Conservation (phyloP, 2,329 filamentous ascomycete genomes). For the Diplodia scrobiculata region DNA sequence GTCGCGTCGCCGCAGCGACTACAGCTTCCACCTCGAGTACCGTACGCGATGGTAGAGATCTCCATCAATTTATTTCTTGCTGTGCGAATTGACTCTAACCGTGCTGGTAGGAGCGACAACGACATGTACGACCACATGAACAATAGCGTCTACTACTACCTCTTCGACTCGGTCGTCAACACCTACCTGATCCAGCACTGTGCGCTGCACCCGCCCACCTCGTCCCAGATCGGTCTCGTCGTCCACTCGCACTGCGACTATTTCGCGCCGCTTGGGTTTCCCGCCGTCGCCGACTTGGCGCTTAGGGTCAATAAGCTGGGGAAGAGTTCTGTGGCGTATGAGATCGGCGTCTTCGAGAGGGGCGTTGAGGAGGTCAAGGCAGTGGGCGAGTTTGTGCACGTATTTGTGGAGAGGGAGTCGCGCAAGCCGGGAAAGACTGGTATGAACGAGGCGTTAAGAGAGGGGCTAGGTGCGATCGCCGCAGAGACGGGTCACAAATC, state of each 20-base stretch:
- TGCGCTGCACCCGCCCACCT: constrained; percentile 68
- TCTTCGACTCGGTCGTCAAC: constrained; percentile 91
- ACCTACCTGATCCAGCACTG: constrained; percentile 81
- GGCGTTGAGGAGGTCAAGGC: constrained; percentile 74
- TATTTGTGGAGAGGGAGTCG: constrained; percentile 77
- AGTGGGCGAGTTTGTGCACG: constrained; percentile 83
- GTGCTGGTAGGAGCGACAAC: constrained; percentile 73
- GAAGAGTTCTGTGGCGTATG: constrained; percentile 84
- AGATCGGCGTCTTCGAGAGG: constrained; percentile 80
- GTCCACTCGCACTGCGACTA: constrained; percentile 86
- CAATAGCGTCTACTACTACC: constrained; percentile 81
- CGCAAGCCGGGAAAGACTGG: constrained; percentile 67
- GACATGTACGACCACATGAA: constrained; percentile 96
- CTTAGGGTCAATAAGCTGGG: constrained; percentile 82
- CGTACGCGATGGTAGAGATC: constrained; percentile 76
- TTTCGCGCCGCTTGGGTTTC: constrained; percentile 78
- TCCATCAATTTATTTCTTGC: background rate
- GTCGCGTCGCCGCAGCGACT: constrained; percentile 68
- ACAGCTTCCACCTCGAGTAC: constrained; percentile 77
- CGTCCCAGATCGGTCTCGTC: constrained; percentile 76
- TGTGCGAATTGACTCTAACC: constrained; percentile 19
- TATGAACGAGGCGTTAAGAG: constrained; percentile 62
- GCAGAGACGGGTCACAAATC: constrained; percentile 23
- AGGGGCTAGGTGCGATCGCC: constrained; percentile 42
- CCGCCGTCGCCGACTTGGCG: constrained; percentile 77